These are phyloP conservation scores for Urtica urens DNA, from an alignment of 306 rosid species.

Conservation along the genomic window DNA sequence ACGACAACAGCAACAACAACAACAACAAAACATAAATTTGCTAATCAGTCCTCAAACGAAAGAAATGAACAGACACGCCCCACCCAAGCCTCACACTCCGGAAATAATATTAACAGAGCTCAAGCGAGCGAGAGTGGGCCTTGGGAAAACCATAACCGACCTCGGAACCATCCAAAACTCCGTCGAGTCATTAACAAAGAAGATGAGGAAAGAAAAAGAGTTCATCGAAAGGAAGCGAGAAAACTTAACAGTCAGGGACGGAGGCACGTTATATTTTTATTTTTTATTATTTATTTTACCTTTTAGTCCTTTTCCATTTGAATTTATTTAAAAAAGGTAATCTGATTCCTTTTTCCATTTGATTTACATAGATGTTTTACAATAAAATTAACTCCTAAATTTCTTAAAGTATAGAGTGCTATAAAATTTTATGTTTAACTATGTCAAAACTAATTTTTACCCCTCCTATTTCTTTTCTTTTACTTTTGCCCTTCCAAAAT, in stretches of 20 bases:
- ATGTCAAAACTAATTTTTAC: too few species aligned
- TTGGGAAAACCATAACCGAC: slow-evolving; percentile 70
- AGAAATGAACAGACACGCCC: slow-evolving; percentile 31
- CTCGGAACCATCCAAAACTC: slow-evolving; percentile 75
- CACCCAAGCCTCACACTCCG: slow-evolving; percentile 29
- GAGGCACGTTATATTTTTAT: slow-evolving; percentile 49
- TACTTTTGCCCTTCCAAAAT: too few species aligned
- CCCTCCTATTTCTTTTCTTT: too few species aligned
- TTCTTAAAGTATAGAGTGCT: too few species aligned
- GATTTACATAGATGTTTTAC: too few species aligned
- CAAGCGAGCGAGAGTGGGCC: slow-evolving; percentile 67
- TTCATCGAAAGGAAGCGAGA: slow-evolving; percentile 59
- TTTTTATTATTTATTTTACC: too few species aligned
- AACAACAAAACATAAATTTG: slow-evolving; percentile 24
- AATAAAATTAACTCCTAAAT: too few species aligned
- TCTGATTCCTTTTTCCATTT: too few species aligned
- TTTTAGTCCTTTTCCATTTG: too few species aligned
- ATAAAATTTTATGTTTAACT: too few species aligned
- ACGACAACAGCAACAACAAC: slow-evolving; percentile 31
- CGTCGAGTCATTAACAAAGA: slow-evolving; percentile 66
- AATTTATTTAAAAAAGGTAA: too few species aligned
- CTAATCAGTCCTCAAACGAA: slow-evolving; percentile 25
- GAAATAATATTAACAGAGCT: slow-evolving; percentile 59
- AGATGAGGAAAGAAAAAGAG: slow-evolving; percentile 62
- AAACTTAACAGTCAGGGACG: slow-evolving; percentile 48